Conservation (phyloP, 1,284 basidiomycete species). For the Apiotrichum montevideense region DNA sequence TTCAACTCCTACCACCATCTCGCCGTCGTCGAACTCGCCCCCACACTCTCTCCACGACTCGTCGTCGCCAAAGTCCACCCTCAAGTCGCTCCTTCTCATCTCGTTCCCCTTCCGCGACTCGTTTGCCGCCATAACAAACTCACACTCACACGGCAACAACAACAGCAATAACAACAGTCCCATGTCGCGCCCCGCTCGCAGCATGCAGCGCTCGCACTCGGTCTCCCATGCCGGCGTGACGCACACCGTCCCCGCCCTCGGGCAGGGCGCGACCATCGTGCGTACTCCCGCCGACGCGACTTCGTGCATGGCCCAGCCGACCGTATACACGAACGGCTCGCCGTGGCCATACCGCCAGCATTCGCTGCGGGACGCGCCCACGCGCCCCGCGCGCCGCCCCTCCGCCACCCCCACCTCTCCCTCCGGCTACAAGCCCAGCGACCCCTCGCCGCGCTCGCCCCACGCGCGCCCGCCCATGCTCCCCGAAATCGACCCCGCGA, state of each 20-base stretch:
- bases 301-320: constrained; percentile 17
- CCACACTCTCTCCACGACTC: neutral
- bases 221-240: constrained; percentile 3
- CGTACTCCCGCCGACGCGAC: constrained; percentile 29
- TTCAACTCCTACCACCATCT: too few species aligned
- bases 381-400: neutral
- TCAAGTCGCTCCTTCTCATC: neutral
- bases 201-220: constrained; percentile 14
- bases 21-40: neutral
- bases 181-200: neutral
- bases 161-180: neutral
- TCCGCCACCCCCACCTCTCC: neutral
- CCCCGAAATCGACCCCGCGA: neutral
- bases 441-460: neutral
- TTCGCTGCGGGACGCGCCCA: constrained; percentile 1
- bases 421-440: neutral
- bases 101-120: neutral
- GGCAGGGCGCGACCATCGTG: constrained; percentile 25
- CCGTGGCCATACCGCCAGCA: constrained; percentile 4
- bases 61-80: neutral
- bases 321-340: neutral
- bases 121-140: too few species aligned
- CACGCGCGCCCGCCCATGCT: neutral
- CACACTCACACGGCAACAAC: neutral
- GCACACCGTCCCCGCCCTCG: constrained; percentile 3